Percentiles rank a stretch among this genome's conserved stretches.
phyloP scores from a whole-genome alignment of 2,329 filamentous ascomycete genomes.

The Fulvia fulva region DNA sequence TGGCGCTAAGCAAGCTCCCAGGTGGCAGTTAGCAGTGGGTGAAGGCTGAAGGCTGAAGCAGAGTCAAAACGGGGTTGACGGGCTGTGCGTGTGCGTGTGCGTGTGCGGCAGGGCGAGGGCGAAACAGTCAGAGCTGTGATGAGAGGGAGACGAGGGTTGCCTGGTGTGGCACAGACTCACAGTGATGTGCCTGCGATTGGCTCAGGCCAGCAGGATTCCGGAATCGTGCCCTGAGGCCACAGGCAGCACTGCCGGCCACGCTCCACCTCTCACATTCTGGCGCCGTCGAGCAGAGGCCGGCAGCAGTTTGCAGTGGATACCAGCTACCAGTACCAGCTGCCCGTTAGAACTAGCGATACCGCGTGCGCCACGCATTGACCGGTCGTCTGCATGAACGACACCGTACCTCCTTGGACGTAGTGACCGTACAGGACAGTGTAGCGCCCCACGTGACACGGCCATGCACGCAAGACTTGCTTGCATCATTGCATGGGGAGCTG shows the following conservation, averaged over 20 bases:
- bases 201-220: background rate
- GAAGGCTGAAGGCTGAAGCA: no score
- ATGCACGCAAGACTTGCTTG: conserved; percentile 1
- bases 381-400: conserved; percentile 5
- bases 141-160: conserved; percentile 1
- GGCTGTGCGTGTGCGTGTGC: no score
- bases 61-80: background rate
- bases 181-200: background rate
- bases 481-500: background rate
- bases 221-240: background rate
- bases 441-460: no score
- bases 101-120: background rate
- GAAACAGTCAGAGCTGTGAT: conserved; percentile 5
- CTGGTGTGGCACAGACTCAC: background rate
- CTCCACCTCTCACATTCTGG: background rate
- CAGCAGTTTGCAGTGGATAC: no score
- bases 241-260: conserved; percentile 1
- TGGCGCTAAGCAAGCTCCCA: background rate
- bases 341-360: background rate
- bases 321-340: background rate
- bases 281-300: background rate
- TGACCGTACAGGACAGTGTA: background rate
- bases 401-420: no score
- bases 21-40: no score
- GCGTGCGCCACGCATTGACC: conserved; percentile 1